Evolutionary conservation across 2,329 filamentous ascomycete genomes (phyloP).

Genomic region (Fusarium anguioides): DNA sequence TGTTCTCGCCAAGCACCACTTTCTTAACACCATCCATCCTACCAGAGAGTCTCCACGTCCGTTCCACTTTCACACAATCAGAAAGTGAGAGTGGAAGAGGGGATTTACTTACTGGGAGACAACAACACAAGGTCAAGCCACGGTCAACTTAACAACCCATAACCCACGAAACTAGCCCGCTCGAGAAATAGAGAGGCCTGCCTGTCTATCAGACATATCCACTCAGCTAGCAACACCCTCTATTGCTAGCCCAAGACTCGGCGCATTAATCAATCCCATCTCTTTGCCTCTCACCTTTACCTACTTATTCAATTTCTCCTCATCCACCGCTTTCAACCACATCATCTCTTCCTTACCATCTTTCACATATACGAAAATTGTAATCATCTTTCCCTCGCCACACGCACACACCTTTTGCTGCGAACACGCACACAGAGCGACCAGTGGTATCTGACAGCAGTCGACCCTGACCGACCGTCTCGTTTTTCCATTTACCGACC

Average conservation of each 20-base stretch:
- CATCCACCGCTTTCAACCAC: constrained; percentile 3
- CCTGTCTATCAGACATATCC: constrained; percentile 20
- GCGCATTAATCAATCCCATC: constrained; percentile 28
- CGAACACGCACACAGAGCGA: constrained; percentile 33
- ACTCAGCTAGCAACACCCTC: constrained; percentile 32
- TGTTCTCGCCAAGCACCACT: constrained; percentile 9
- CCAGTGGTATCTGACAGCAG: constrained; percentile 35
- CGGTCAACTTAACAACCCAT: constrained; percentile 3
- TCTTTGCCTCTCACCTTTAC: constrained; percentile 22
- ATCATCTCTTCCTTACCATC: constrained; percentile 14
- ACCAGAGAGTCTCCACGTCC: constrained; percentile 16
- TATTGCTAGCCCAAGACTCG: constrained; percentile 24
- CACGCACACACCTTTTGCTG: constrained; percentile 13
- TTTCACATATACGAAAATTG: constrained; percentile 30
- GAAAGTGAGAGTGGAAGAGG: not conserved
- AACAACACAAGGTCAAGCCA: constrained; percentile 1
- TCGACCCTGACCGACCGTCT: constrained; percentile 43
- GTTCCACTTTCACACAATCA: constrained; percentile 3
- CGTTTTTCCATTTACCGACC: constrained; percentile 44
- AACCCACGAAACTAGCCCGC: constrained; percentile 2
- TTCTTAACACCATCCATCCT: not conserved
- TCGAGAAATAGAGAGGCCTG: not conserved
- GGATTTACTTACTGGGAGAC: not conserved
- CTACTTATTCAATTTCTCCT: constrained; percentile 25
- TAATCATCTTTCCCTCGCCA: constrained; percentile 5